Evolutionary conservation across 192 early-diverging fungal species (phyloP).

Genomic region (Ambispora gerdemannii): DNA sequence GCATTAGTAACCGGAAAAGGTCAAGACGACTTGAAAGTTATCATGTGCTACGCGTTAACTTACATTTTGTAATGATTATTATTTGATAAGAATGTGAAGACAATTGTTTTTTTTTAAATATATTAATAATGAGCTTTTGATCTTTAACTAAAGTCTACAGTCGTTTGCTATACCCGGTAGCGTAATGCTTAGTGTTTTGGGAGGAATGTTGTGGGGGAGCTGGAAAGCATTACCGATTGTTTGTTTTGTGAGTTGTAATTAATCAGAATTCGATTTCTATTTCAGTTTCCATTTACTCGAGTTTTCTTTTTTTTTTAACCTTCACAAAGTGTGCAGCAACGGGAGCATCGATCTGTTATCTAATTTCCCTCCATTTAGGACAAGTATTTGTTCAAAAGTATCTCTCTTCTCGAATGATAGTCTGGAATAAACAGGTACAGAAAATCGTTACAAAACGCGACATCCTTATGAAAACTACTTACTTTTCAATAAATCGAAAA

Average conservation of each 20-base stretch:
- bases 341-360: conserved; percentile 49
- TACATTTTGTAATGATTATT: conserved; percentile 18
- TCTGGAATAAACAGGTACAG: conserved; percentile 49
- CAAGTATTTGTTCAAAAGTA: conserved; percentile 46
- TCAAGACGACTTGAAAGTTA: neutral
- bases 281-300: neutral
- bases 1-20: neutral
- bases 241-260: conserved; percentile 42
- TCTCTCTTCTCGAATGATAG: conserved; percentile 43
- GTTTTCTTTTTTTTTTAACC: neutral
- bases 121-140: neutral
- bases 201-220: conserved; percentile 53
- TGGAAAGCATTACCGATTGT: conserved; percentile 50
- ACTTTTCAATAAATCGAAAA: neutral
- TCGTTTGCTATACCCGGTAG: conserved; percentile 58
- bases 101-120: neutral
- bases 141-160: conserved; percentile 42
- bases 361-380: conserved; percentile 51
- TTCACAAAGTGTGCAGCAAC: conserved; percentile 45
- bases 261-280: neutral
- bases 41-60: conserved; percentile 17
- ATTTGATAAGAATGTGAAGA: too few species aligned
- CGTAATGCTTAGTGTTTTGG: conserved; percentile 56
- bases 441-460: neutral
- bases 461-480: neutral